Conservation (phyloP, 2,329 filamentous ascomycete genomes). For the Hypoxylon sp. region DNA sequence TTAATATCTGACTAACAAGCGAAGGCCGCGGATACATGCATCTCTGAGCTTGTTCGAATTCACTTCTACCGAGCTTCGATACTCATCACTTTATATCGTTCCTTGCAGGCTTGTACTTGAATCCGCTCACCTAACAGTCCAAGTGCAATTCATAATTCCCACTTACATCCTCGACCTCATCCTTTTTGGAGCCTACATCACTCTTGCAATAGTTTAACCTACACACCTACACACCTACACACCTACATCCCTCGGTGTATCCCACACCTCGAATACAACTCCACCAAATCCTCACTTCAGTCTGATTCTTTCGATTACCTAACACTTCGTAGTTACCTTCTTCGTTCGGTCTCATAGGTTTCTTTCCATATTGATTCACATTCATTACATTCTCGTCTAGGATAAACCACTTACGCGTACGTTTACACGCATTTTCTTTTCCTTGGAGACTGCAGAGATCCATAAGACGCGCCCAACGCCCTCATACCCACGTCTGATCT, state of each 20-base stretch:
- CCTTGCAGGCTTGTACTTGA: slow-evolving; percentile 10
- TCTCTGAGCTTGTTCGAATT: slow-evolving; percentile 25
- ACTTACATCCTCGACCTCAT: slow-evolving; percentile 17
- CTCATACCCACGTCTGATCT: background rate
- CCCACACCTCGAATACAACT: background rate
- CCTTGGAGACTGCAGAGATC: background rate
- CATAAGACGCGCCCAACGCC: background rate
- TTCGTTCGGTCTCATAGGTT: background rate
- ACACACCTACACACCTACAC: background rate
- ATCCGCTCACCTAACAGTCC: slow-evolving; percentile 8
- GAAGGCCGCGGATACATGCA: slow-evolving; percentile 38
- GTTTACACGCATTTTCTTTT: background rate
- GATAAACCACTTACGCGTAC: background rate
- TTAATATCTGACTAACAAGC: slow-evolving; percentile 34
- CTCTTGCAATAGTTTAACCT: slow-evolving; percentile 1
- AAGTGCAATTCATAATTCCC: slow-evolving; percentile 27
- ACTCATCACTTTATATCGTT: slow-evolving; percentile 14
- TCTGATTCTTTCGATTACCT: background rate
- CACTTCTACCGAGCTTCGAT: slow-evolving; percentile 21
- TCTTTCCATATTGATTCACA: background rate
- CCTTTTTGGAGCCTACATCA: background rate
- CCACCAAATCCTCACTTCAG: background rate
- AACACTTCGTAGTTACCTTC: background rate
- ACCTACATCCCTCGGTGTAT: background rate
- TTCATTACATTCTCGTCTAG: background rate